Evolutionary conservation across 495 filamentous ascomycete species (phyloP), one percentile per base, ranked within the genome.

Genomic region (Hyaloscypha bicolor): DNA sequence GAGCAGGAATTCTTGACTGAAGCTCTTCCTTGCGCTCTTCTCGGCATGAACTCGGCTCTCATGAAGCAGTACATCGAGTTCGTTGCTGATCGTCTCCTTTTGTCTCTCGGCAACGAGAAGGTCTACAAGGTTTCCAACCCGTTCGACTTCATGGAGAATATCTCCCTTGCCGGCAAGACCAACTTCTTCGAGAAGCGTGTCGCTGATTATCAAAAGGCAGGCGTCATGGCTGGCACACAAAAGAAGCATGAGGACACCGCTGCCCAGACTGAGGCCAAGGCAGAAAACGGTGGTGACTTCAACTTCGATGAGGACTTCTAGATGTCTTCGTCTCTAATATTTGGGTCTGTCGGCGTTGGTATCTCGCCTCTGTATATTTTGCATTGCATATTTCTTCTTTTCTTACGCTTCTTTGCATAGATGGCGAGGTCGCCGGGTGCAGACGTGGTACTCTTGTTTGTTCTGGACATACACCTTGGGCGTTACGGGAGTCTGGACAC

Each of bases 141-240:
- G 71, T 99, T 99, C 80, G 95, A 99, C 86, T 99, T 99, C 82
- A 99, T 99, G 95, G 95, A 99, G 87, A 94, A 93, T 75, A 99
- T 99, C 82, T 98, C 95, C 11, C 85, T 99, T 35, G 92, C 93
- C 32, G 95, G 95, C 80, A 99, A 99, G 90, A 99, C 95, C 79
- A 99, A 99, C 86, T 99, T 99, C 91, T 99, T 99, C 79, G 95
- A 99, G 89, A 99, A 99, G 91, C 91, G 95, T 67, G 95, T 99
- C 51, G 96, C 91, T 79, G 95, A 99, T 76, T 99, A 99, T 87
- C 95, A 99, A 81, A 99, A 99, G 85, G 93, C 96, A 56, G 95
- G 96, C 81, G 95, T 99, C 75, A 98, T 99, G 93, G 90, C 88
- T 69, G 91, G 90, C 82, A 93, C 91, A 75, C 92, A 93, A 80